A percentile compares a stretch with the other conserved stretches of the same genome.
Evolutionary conservation across 768 basidiomycete genomes (phyloP).

Genomic region (Pleurotus djamor): DNA sequence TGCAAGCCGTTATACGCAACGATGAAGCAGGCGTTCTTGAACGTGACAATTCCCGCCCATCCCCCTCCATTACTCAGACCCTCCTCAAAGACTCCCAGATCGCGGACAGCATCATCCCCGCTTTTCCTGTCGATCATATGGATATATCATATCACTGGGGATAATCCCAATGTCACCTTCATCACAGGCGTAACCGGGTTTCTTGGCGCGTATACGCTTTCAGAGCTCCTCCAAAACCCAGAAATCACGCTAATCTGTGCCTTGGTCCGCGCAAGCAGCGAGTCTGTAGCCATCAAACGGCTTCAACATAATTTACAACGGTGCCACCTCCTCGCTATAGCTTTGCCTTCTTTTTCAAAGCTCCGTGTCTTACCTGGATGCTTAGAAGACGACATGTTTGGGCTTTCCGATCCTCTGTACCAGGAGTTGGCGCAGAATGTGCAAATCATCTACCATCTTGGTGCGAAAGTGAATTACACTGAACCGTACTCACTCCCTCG

Average conservation of each 20-base stretch:
- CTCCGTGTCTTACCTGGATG: neutral
- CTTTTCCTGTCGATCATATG: too few species aligned
- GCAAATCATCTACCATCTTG: slow-evolving; percentile 3
- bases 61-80: neutral
- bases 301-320: neutral
- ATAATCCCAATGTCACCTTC: neutral
- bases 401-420: neutral
- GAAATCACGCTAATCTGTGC: neutral
- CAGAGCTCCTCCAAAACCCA: neutral
- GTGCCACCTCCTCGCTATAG: neutral
- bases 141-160: too few species aligned
- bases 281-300: neutral
- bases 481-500: slow-evolving; percentile 5
- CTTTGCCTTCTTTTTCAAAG: neutral
- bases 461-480: slow-evolving; percentile 6
- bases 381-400: neutral
- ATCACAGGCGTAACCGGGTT: slow-evolving; percentile 7
- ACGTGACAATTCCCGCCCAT: too few species aligned
- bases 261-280: neutral
- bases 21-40: too few species aligned
- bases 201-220: slow-evolving; percentile 1
- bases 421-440: neutral
- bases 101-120: neutral
- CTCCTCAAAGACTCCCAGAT: neutral
- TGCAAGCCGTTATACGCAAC: neutral